Conservation (phyloP, 2,329 filamentous ascomycete genomes). For the Colletotrichum caudatum region DNA sequence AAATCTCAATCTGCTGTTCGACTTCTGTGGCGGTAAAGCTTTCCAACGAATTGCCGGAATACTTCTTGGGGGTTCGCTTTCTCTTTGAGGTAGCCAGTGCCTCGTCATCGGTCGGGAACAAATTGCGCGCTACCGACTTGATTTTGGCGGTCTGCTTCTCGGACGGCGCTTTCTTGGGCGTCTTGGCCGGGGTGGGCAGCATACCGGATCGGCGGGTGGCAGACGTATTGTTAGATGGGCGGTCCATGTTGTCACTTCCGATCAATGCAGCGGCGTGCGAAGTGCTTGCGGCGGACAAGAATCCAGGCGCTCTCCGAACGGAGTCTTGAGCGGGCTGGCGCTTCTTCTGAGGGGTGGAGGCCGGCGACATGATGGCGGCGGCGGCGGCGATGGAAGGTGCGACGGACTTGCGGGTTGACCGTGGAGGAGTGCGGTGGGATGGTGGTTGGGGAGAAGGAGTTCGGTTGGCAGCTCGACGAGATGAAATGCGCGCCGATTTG, state of each 20-base stretch:
- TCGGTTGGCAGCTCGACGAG: constrained; percentile 63
- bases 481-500: constrained; percentile 74
- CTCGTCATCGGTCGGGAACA: constrained; percentile 71
- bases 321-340: constrained; percentile 60
- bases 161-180: constrained; percentile 73
- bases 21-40: constrained; percentile 70
- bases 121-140: constrained; percentile 67
- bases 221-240: constrained; percentile 41
- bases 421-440: constrained; percentile 53
- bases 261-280: constrained; percentile 58
- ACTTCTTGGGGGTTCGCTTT: constrained; percentile 66
- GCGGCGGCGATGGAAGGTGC: constrained; percentile 44
- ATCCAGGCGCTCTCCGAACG: constrained; percentile 60
- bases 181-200: constrained; percentile 84
- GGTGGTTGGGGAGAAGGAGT: constrained; percentile 65
- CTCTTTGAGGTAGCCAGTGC: constrained; percentile 71
- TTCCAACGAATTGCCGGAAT: constrained; percentile 65
- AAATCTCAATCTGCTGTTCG: constrained; percentile 75
- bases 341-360: constrained; percentile 58
- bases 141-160: constrained; percentile 64
- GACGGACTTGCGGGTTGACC: constrained; percentile 49
- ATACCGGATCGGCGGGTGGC: constrained; percentile 61
- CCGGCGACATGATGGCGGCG: constrained; percentile 46
- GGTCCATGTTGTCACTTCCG: constrained; percentile 49
- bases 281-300: constrained; percentile 58